Evolutionary conservation across 495 filamentous ascomycete species (phyloP).

Genomic region (Aspergillus nidulans): DNA sequence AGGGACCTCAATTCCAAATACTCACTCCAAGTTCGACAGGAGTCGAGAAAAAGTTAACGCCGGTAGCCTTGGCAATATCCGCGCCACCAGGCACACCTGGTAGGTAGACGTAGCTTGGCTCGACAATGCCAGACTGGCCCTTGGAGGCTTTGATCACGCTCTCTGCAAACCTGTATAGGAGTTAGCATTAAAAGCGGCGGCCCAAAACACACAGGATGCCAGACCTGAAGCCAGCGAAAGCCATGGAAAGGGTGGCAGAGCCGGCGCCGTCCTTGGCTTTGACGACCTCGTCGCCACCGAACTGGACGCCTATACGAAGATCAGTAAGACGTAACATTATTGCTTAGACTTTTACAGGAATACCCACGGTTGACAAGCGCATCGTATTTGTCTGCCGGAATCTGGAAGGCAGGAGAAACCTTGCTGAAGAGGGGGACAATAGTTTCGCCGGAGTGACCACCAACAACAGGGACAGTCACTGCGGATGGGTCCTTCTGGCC

Average conservation of each 20-base stretch:
- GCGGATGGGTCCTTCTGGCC: slow-evolving; percentile 78
- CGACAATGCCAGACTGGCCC: slow-evolving; percentile 86
- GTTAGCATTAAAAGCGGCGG: slow-evolving; percentile 22
- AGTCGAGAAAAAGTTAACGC: slow-evolving; percentile 92
- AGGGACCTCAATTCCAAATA: slow-evolving; percentile 13
- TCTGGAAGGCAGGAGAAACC: slow-evolving; percentile 69
- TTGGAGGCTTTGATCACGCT: slow-evolving; percentile 81
- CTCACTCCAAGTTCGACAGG: slow-evolving; percentile 91
- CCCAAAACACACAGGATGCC: slow-evolving; percentile 5
- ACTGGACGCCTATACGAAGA: slow-evolving; percentile 67
- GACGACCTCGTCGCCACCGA: slow-evolving; percentile 97
- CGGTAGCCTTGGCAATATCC: slow-evolving; percentile 72
- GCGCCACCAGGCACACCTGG: slow-evolving; percentile 84
- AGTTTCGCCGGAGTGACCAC: slow-evolving; percentile 95
- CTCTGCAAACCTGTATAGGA: slow-evolving; percentile 72
- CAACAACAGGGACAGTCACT: slow-evolving; percentile 83
- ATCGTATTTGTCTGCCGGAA: slow-evolving; percentile 82
- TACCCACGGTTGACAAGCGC: slow-evolving; percentile 76
- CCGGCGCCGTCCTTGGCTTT: slow-evolving; percentile 95
- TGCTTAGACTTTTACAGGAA: not conserved
- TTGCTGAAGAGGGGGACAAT: slow-evolving; percentile 97
- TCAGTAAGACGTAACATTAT: not conserved
- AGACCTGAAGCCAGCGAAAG: slow-evolving; percentile 89
- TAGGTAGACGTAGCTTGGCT: slow-evolving; percentile 93
- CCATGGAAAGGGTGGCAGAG: slow-evolving; percentile 96